Base-by-base conservation (phyloP, 1,139 yeast species). In the Yamadazyma atlantica region DNA sequence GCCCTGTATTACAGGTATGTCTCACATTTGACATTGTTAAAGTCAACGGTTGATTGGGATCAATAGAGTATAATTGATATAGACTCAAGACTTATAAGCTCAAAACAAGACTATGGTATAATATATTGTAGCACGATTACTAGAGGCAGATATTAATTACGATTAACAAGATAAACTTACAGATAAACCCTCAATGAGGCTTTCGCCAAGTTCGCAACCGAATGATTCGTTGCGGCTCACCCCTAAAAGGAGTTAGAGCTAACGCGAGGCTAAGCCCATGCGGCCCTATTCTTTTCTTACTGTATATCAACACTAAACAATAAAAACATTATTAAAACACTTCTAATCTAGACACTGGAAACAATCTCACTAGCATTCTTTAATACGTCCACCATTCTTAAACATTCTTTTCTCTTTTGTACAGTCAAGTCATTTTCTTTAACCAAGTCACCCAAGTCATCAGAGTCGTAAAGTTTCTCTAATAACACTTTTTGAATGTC, bases 381-480 rank as follows among this genome's bases (percentile, higher is more conserved):
- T 63, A 92, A 76, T 37, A 90, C 92, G 52, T 86, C 90, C 40
- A 92, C 95, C 97, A 92, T 92, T 70, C 85, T 86, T 58, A 82
- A 69, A 62, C 97, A 90, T 64, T 92, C 98, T 60, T 84, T 85
- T 66, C 98, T 85, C 75, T 96, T 82, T 64, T 89, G 95, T 43
- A 89, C 89, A 0, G 97, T 92, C 48, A 82, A 68, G 51, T 92
- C 98, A 57, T 89, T 89, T 65, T 92, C 98, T 65, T 85, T 87
- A 31, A 92, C 89, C 60, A 92, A 72, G 38, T 82, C 87, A 35
- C 72, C 82, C 55, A 88, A 73, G 47, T 84, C 88, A 38, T 80
- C 82, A 34, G 85, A 78, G 48, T 83, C 83, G 64, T 90, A 92
- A 45, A 92, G 73, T 62, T 86, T 87, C 64, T 87, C 96, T 50